phyloP scores from a whole-genome alignment of 768 basidiomycete genomes.

The Xanthoconium stramineum region DNA sequence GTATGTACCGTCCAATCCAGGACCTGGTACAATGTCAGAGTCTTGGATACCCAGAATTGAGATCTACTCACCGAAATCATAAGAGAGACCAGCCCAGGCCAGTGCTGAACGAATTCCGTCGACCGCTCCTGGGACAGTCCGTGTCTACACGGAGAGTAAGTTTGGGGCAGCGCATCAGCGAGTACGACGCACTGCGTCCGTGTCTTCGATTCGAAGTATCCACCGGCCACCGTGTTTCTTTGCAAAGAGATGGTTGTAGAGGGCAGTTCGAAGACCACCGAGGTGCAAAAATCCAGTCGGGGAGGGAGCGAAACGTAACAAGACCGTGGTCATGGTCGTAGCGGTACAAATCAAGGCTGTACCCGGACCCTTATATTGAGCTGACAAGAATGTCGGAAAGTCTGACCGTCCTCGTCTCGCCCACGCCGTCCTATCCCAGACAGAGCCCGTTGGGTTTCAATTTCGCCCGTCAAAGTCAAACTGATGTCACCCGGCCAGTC shows the following conservation, averaged over 20 bases:
- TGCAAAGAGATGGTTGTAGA: constrained; percentile 89
- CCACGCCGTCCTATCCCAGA: constrained; percentile 25
- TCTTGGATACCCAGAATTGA: no score
- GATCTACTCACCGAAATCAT: constrained; percentile 73
- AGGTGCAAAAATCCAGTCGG: constrained; percentile 94
- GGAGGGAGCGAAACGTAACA: constrained; percentile 93
- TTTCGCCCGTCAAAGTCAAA: constrained; percentile 29
- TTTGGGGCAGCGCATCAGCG: background rate
- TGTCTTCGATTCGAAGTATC: constrained; percentile 93
- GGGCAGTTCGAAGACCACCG: constrained; percentile 89
- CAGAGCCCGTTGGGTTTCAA: constrained; percentile 27
- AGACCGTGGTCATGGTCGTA: constrained; percentile 43
- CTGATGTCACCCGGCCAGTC: constrained; percentile 27
- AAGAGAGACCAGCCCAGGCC: constrained; percentile 88
- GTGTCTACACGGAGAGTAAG: constrained; percentile 46
- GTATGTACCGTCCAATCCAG: constrained; percentile 69
- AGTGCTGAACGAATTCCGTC: constrained; percentile 74
- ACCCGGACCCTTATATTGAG: background rate
- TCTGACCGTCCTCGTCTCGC: constrained; percentile 33
- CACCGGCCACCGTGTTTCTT: constrained; percentile 81
- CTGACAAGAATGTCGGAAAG: constrained; percentile 25
- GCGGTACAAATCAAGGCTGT: background rate
- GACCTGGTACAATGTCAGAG: constrained; percentile 48
- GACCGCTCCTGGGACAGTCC: constrained; percentile 80
- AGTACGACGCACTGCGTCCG: constrained; percentile 71